These are phyloP conservation scores for Earliella scabrosa DNA, from an alignment of 1,284 basidiomycete species.

Conservation along the genomic window DNA sequence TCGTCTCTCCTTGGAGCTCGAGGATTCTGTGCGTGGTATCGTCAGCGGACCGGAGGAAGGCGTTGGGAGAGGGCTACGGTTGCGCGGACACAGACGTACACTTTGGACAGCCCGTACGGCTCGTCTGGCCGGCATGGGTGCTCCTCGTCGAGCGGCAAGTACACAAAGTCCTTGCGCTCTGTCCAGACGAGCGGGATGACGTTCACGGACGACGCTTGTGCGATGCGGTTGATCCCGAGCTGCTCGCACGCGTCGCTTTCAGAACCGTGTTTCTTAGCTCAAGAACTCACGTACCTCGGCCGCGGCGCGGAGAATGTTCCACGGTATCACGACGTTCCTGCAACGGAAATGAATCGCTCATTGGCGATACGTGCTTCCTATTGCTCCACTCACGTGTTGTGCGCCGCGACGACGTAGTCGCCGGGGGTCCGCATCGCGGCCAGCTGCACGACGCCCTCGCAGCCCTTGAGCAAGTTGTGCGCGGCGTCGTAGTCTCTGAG, in stretches of 20 bases:
- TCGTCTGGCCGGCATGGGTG: slow-evolving; percentile 75
- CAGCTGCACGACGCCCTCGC: slow-evolving; percentile 63
- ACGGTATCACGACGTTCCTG: slow-evolving; percentile 71
- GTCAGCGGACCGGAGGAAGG: neutral
- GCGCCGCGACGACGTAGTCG: slow-evolving; percentile 57
- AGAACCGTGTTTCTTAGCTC: neutral
- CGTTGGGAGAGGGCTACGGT: too few relatives aligned
- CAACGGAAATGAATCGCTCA: too few relatives aligned
- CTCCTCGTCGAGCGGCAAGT: slow-evolving; percentile 75
- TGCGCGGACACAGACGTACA: too few relatives aligned
- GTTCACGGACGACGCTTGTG: slow-evolving; percentile 75
- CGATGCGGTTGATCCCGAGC: slow-evolving; percentile 68
- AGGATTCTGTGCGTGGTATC: slow-evolving; percentile 51
- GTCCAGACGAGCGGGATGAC: slow-evolving; percentile 62
- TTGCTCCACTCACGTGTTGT: slow-evolving; percentile 57
- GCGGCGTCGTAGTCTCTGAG: slow-evolving; percentile 53
- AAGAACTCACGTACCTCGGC: slow-evolving; percentile 51
- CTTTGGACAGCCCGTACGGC: slow-evolving; percentile 76
- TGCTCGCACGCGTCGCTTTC: slow-evolving; percentile 29
- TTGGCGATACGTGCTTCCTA: too few relatives aligned
- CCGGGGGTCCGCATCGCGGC: slow-evolving; percentile 53
- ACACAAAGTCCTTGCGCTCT: slow-evolving; percentile 53
- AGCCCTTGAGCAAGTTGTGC: slow-evolving; percentile 49
- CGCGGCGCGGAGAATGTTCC: slow-evolving; percentile 69
- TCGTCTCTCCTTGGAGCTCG: slow-evolving; percentile 69